phyloP scores from a whole-genome alignment of 768 basidiomycete genomes.

The Termitomyces eurrhizus region DNA sequence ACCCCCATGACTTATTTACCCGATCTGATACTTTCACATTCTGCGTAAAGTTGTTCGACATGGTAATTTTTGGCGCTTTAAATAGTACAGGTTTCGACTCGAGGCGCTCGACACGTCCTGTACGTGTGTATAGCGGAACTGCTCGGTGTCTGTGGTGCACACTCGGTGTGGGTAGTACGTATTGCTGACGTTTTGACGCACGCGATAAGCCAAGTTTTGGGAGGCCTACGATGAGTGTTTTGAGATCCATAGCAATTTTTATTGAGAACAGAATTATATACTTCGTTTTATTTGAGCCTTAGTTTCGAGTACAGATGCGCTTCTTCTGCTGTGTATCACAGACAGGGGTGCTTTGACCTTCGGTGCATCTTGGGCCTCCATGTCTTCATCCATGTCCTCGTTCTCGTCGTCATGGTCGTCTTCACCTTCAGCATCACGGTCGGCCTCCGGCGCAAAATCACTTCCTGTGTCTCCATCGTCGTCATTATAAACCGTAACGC shows the following conservation, averaged over 20 bases:
- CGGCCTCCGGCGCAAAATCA: conserved; percentile 45
- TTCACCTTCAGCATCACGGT: conserved; percentile 23
- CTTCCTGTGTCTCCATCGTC: conserved; percentile 39
- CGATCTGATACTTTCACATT: conserved; percentile 45
- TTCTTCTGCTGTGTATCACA: conserved; percentile 14
- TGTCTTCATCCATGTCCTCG: conserved; percentile 14
- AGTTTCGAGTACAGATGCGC: conserved; percentile 17
- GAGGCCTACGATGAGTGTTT: conserved; percentile 2
- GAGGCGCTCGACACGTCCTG: conserved; percentile 60
- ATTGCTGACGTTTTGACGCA: conserved; percentile 45
- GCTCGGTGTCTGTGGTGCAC: conserved; percentile 73
- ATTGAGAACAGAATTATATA: conserved; percentile 17
- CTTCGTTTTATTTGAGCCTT: conserved; percentile 26
- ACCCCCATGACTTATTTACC: conserved; percentile 69
- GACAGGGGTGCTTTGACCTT: conserved; percentile 12
- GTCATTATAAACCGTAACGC: conserved; percentile 23
- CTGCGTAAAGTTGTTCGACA: conserved; percentile 57
- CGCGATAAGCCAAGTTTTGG: conserved; percentile 28
- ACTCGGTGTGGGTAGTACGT: conserved; percentile 59
- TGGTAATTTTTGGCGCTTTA: conserved; percentile 29
- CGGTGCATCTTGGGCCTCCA: conserved; percentile 22
- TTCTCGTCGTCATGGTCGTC: conserved; percentile 17
- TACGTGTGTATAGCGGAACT: conserved; percentile 50
- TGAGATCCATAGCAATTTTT: conserved; percentile 3
- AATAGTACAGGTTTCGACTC: conserved; percentile 48